Evolutionary conservation across 2,329 filamentous ascomycete species (phyloP).

Genomic region (Colletotrichum caudatum): DNA sequence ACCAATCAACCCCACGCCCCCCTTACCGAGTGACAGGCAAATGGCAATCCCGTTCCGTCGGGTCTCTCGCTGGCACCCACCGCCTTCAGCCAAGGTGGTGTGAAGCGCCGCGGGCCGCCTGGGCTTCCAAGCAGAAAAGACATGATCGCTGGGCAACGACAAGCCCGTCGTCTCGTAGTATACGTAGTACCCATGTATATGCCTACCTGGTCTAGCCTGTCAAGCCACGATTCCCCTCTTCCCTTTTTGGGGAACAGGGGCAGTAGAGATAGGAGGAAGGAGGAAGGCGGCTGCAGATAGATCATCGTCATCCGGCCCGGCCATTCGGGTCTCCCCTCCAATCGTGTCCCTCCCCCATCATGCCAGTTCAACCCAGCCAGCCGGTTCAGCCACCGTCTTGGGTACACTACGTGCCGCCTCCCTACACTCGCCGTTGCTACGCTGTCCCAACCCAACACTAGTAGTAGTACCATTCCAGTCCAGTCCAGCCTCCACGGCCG

Average conservation of each 20-base stretch:
- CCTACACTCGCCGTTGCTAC: background rate
- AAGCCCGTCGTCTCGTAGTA: background rate
- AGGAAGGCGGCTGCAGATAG: background rate
- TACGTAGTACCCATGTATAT: too few relatives aligned
- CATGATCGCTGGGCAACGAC: background rate
- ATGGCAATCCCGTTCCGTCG: background rate
- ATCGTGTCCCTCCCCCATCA: background rate
- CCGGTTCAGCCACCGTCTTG: background rate
- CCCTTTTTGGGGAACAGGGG: background rate
- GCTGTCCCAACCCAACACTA: background rate
- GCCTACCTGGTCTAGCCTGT: too few relatives aligned
- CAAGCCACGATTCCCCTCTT: background rate
- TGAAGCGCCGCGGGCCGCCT: background rate
- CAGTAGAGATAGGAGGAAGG: background rate
- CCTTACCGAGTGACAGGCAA: background rate
- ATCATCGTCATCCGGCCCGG: constrained; percentile 12
- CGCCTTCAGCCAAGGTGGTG: constrained; percentile 4
- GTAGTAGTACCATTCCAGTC: background rate
- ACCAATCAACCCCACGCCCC: background rate
- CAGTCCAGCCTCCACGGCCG: background rate
- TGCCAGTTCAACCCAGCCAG: background rate
- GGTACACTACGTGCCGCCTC: background rate
- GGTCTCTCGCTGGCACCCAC: background rate
- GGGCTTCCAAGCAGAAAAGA: background rate
- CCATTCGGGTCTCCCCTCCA: constrained; percentile 5